phyloP scores from a whole-genome alignment of 768 basidiomycete species.

The Leccinum truebloodii region DNA sequence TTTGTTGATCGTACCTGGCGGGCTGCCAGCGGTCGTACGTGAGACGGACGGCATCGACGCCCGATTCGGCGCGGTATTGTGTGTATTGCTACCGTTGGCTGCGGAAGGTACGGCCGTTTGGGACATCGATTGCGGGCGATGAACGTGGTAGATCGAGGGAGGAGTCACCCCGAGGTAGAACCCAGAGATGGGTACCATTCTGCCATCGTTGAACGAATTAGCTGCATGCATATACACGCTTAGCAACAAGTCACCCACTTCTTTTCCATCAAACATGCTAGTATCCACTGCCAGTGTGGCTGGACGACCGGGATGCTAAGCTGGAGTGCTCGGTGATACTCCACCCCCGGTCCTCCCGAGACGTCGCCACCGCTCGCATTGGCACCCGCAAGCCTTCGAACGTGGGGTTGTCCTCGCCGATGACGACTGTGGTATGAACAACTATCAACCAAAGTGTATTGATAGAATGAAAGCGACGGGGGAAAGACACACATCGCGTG shows the following conservation, averaged over 20 bases:
- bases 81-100: constrained; percentile 26
- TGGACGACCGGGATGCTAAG: constrained; percentile 93
- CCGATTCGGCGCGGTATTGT: constrained; percentile 47
- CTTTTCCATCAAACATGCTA: constrained; percentile 84
- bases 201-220: constrained; percentile 27
- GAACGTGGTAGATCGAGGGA: constrained; percentile 37
- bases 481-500: constrained; percentile 65
- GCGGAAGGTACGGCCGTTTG: constrained; percentile 55
- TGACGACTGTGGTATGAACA: constrained; percentile 39
- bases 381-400: constrained; percentile 47
- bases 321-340: constrained; percentile 94
- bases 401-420: constrained; percentile 94
- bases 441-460: background rate
- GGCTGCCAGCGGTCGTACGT: constrained; percentile 42
- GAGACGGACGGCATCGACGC: constrained; percentile 68
- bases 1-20: constrained; percentile 36
- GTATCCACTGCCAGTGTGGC: constrained; percentile 76
- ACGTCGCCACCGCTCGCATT: constrained; percentile 49
- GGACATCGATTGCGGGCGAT: constrained; percentile 76
- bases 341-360: constrained; percentile 39
- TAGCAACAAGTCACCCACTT: constrained; percentile 51
- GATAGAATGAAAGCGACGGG: too few relatives aligned
- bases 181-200: constrained; percentile 84
- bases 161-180: constrained; percentile 80
- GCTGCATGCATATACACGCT: background rate